Evolutionary conservation across 169 alveolate genomes (phyloP), one percentile per base, ranked within the genome.

Genomic region (Plasmodium fragile): DNA sequence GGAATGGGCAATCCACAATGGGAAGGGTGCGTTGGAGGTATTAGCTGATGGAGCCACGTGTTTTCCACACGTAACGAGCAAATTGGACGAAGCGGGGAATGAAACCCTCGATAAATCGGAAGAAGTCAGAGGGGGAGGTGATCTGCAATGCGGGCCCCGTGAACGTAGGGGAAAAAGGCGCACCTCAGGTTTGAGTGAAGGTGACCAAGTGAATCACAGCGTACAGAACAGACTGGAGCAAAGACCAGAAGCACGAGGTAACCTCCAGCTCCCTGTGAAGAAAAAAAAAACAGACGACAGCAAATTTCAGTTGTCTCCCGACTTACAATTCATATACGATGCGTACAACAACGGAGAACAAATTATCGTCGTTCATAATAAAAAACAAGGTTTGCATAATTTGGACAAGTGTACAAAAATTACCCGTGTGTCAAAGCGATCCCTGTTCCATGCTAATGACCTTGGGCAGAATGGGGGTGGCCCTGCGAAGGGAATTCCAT

Each of bases 301-400:
- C 53, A 89, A 49, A 79, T 89, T 79, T 39, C 70, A 89, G 36
- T 43, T 89, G 28, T 89, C 94, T 45, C 45, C 69, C 49, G 94
- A 89, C 41, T 79, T 89, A 10, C 91, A 80, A 65, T 25, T 36
- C 30, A 11, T 89, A 43, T 89, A 80, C 34, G 81, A 89, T 80
- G 90, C 94, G 41, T 89, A 89, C 59, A 78, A 65, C 53, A 59
- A 80, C 39, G 94, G 94, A 41, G 94, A 89, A 28, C 59, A 89
- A 32, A 69, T 89, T 16, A 30, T 89, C 41, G 79, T 89, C 11
- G 28, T 89, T 25, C 32, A 49, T 25, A 55, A 89, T 53, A 89
- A 89, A 45, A 41, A 89, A 6, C 59, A 59, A 72, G 28, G 78
- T 52, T 25, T 78, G 81, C 79, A 89, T 28, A 78, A 89, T 79